Conservation (phyloP, 2,329 filamentous ascomycete species). For the Emmonsiellopsis sp. region DNA sequence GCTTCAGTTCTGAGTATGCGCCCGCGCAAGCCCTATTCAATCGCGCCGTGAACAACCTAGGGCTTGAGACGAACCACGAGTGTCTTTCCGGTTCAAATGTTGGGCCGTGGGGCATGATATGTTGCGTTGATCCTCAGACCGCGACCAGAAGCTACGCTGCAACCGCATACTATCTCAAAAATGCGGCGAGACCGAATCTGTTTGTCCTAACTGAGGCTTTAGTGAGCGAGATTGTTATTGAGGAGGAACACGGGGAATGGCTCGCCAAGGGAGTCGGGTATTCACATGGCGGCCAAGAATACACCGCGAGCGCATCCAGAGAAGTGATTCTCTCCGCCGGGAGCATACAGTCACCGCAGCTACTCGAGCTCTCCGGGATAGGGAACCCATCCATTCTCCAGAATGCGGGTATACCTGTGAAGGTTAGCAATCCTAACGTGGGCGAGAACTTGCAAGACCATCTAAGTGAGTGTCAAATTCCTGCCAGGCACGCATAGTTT, state of each 20-base stretch:
- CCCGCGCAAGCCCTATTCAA: constrained; percentile 8
- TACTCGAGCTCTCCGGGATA: constrained; percentile 55
- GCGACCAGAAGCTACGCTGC: constrained; percentile 34
- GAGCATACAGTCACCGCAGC: constrained; percentile 47
- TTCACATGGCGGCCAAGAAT: constrained; percentile 31
- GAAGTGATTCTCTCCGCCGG: constrained; percentile 55
- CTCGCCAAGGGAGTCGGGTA: constrained; percentile 32
- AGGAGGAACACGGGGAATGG: constrained; percentile 20
- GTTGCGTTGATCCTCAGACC: constrained; percentile 20
- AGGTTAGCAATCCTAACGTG: constrained; percentile 37
- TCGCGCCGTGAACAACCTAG: constrained; percentile 28
- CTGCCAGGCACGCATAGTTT: constrained; percentile 13
- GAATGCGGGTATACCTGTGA: constrained; percentile 34
- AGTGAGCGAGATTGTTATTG: constrained; percentile 38
- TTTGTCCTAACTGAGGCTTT: constrained; percentile 40
- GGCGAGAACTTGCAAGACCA: constrained; percentile 46
- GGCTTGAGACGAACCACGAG: constrained; percentile 27
- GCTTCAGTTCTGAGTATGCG: constrained; percentile 10
- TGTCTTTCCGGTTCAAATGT: constrained; percentile 33
- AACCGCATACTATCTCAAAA: constrained; percentile 32
- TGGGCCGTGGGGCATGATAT: constrained; percentile 30
- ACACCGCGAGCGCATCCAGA: constrained; percentile 25
- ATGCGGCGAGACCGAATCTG: constrained; percentile 35
- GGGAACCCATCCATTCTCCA: constrained; percentile 40
- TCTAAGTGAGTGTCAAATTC: constrained; percentile 16